phyloP scores from a whole-genome alignment of 2,329 filamentous ascomycete species.

The Fusarium sp. region DNA sequence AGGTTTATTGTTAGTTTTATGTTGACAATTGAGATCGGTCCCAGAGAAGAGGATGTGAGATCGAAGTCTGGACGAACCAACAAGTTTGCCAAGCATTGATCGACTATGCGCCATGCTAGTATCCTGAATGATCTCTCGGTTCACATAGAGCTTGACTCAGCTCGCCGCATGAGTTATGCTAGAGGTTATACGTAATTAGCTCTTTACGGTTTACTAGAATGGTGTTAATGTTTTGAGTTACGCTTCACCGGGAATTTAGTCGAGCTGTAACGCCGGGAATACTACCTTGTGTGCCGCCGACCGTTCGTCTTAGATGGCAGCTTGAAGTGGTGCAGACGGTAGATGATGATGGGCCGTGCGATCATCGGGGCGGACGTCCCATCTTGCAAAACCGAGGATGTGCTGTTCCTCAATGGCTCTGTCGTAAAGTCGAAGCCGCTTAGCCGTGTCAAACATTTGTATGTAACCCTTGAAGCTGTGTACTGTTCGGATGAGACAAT shows the following conservation, averaged over 20 bases:
- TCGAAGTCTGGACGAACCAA: not conserved
- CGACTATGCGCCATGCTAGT: not conserved
- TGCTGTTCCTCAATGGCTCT: not conserved
- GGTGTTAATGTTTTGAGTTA: not conserved
- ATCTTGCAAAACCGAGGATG: not conserved
- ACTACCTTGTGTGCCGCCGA: constrained; percentile 3
- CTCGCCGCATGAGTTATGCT: not conserved
- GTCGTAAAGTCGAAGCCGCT: constrained; percentile 10
- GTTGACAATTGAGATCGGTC: constrained; percentile 6
- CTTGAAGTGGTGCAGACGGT: not conserved
- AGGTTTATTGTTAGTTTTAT: constrained; percentile 18
- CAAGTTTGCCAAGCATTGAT: not conserved
- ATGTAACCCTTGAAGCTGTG: not conserved
- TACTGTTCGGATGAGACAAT: not conserved
- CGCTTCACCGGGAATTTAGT: constrained; percentile 1
- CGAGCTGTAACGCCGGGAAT: constrained; percentile 14
- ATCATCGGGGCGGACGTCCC: constrained; percentile 16
- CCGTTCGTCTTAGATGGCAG: not conserved
- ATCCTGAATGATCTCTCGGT: not conserved
- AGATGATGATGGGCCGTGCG: constrained; percentile 11
- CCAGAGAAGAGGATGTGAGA: not conserved
- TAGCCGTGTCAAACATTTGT: not conserved
- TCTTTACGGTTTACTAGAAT: not conserved
- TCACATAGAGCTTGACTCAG: not conserved
- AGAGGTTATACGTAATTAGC: not conserved